These are phyloP conservation scores for Phialemonium atrogriseum DNA, from an alignment of 2,329 filamentous ascomycete genomes.

Conservation along the genomic window DNA sequence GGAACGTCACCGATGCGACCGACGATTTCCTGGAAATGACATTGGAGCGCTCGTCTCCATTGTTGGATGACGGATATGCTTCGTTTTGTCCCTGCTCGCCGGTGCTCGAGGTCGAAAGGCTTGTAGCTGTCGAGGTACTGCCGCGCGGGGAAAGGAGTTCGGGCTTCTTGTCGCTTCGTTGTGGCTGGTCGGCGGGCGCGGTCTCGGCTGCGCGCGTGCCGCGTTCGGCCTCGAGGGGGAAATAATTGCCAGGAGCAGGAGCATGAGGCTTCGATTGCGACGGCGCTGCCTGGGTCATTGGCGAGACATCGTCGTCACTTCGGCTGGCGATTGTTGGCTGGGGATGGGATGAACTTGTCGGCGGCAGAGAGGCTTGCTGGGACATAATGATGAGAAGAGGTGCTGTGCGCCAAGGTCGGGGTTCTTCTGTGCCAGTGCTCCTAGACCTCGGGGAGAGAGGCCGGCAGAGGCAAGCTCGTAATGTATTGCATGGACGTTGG, in stretches of 20 bases:
- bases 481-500: constrained; percentile 24
- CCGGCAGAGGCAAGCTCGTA: constrained; percentile 30
- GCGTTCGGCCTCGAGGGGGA: constrained; percentile 8
- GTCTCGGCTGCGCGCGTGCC: constrained; percentile 5
- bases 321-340: not conserved
- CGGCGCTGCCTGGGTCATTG: constrained; percentile 24
- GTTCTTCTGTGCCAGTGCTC: constrained; percentile 24
- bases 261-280: constrained; percentile 10
- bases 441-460: constrained; percentile 30
- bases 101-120: not conserved
- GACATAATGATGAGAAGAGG: constrained; percentile 6
- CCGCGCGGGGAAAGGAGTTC: constrained; percentile 3
- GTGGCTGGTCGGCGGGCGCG: constrained; percentile 6
- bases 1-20: constrained; percentile 38
- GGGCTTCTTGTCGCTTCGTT: constrained; percentile 2
- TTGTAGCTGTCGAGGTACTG: not conserved
- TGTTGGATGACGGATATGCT: no score
- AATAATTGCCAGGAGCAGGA: constrained; percentile 20
- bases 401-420: constrained; percentile 4
- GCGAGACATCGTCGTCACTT: constrained; percentile 36
- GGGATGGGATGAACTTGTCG: not conserved
- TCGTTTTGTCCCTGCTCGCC: not conserved
- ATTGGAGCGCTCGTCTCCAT: no score
- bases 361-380: constrained; percentile 1
- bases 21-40: constrained; percentile 38